Evolutionary conservation across 2,329 filamentous ascomycete genomes (phyloP), one percentile per base, ranked within the genome.

Genomic region (Ophiostoma triangulosporum): DNA sequence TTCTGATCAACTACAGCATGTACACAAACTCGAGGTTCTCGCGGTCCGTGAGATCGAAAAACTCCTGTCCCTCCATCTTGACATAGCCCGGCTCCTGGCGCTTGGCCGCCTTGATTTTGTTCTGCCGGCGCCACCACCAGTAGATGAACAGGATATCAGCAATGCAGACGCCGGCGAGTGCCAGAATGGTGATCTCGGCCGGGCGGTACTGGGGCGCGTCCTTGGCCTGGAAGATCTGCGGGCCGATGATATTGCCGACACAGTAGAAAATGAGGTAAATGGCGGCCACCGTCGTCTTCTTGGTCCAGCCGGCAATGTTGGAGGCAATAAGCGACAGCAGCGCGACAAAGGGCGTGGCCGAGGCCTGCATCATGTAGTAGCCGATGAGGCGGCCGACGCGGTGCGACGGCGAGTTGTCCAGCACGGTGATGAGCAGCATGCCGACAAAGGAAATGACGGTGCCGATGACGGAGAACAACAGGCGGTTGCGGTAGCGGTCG

Each of bases 11-110:
- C 45, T 67, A 78, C 48, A 80, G 56, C 20, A 71, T 73, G 62
- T 86, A 86, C 0, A 76, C 65, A 61, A 86, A 84, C 62, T 84
- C 76, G 1, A 71, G 68, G 56, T 83, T 86, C 69, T 86, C 81
- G 53, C 71, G 67, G 62, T 86, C 82, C 4, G 81, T 85, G 57
- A 85, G 64, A 62, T 86, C 81, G 54, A 79, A 68, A 66, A 77
- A 84, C 70, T 84, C 82, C 64, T 84, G 80, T 57, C 84, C 83
- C 63, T 80, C 77, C 52, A 84, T 57, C 64, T 74, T 80, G 24
- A 70, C 69, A 62, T 86, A 86, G 1, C 70, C 75, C 0, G 78
- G 74, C 50, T 69, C 66, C 1, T 72, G 72, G 40, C 78, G 65
- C 15, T 77, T 61, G 7, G 61, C 61, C 0, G 71, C 76, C 67